Conservation (phyloP, 768 basidiomycete species). For the Pleurotus salmoneostramineus region DNA sequence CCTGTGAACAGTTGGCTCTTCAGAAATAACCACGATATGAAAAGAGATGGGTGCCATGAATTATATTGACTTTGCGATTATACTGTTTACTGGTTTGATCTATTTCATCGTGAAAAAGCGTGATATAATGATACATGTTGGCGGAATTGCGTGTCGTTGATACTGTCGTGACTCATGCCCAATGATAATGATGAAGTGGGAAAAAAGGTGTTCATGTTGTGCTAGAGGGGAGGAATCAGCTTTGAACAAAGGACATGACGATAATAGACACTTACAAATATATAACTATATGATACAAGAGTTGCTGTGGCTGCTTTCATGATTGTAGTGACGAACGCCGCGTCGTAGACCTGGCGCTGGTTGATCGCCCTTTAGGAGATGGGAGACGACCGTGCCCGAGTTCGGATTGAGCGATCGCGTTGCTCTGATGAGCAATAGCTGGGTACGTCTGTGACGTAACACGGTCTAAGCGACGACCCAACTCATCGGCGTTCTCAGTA, state of each 20-base stretch:
- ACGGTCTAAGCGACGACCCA: background rate
- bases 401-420: background rate
- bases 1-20: too few relatives aligned
- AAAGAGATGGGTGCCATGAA: background rate
- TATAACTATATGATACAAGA: background rate
- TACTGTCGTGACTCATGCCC: background rate
- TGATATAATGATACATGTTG: background rate
- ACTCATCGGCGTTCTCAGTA: background rate
- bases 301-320: background rate
- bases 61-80: background rate
- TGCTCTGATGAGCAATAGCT: background rate
- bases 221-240: background rate
- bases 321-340: background rate
- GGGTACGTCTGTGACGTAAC: background rate
- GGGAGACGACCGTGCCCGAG: background rate
- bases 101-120: background rate
- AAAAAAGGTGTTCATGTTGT: background rate
- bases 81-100: background rate
- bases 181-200: background rate
- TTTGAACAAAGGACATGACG: background rate
- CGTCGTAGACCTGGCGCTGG: background rate
- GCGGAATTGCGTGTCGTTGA: background rate
- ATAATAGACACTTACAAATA: background rate
- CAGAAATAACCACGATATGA: background rate
- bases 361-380: conserved; percentile 1